A percentile compares a stretch with the other conserved stretches of the same genome.
These are phyloP conservation scores for Orbilia brochopaga DNA, from an alignment of 2,329 filamentous ascomycete genomes.

Conservation along the genomic window DNA sequence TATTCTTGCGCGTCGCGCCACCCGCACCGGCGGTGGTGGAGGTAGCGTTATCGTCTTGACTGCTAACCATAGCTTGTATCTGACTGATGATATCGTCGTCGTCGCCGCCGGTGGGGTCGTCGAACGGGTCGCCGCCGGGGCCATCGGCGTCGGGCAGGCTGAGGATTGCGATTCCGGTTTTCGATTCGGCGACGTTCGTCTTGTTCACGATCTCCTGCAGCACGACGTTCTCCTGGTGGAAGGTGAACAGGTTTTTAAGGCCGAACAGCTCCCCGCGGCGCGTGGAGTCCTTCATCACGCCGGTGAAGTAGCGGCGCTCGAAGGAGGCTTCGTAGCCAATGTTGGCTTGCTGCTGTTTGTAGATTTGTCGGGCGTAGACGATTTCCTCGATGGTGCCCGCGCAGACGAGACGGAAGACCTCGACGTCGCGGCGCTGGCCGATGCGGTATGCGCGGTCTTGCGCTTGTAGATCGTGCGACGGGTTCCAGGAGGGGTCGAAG, in stretches of 20 bases:
- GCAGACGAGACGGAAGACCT: constrained; percentile 90
- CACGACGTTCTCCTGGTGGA: constrained; percentile 77
- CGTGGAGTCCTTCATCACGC: constrained; percentile 80
- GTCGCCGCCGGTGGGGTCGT: constrained; percentile 8
- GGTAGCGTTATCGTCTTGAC: constrained; percentile 12
- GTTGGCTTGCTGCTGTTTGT: constrained; percentile 98
- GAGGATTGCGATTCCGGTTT: constrained; percentile 79
- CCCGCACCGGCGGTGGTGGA: background rate
- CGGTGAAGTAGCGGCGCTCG: constrained; percentile 92
- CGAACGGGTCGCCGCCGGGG: constrained; percentile 69
- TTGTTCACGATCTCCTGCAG: constrained; percentile 97
- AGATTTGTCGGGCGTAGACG: constrained; percentile 94
- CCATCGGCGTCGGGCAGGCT: constrained; percentile 58
- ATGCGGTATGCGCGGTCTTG: constrained; percentile 97
- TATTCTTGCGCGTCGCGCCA: constrained; percentile 52
- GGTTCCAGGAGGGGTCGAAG: constrained; percentile 97
- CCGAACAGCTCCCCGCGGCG: constrained; percentile 96
- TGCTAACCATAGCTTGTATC: constrained; percentile 45
- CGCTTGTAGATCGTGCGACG: constrained; percentile 89
- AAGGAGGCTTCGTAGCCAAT: constrained; percentile 93
- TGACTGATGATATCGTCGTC: constrained; percentile 41
- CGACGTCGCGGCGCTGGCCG: constrained; percentile 88
- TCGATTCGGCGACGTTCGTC: constrained; percentile 93
- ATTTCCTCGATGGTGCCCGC: constrained; percentile 96
- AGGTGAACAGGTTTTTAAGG: constrained; percentile 82